Conservation (phyloP, 2,329 filamentous ascomycete species). For the Knufia petricola region DNA sequence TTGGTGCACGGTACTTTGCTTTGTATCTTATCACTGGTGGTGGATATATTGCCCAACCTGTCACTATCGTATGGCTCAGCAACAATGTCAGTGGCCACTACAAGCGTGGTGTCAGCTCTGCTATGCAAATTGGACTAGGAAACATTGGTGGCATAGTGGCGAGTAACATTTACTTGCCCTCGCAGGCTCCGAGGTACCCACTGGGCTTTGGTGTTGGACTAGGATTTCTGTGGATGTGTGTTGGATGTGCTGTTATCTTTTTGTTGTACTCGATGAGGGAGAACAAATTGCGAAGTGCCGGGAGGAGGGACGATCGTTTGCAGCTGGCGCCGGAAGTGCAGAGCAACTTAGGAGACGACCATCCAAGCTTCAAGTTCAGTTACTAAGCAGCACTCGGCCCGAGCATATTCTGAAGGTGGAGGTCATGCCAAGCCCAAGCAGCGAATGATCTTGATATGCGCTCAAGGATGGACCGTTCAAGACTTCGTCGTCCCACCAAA, state of each 20-base stretch:
- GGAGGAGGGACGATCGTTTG: conserved; percentile 23
- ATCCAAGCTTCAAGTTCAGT: conserved; percentile 29
- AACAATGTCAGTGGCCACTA: conserved; percentile 28
- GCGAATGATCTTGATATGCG: too few relatives aligned
- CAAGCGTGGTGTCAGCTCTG: conserved; percentile 25
- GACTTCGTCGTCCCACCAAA: too few relatives aligned
- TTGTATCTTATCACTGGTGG: conserved; percentile 24
- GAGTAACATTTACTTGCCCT: conserved; percentile 32
- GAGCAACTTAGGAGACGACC: conserved; percentile 28
- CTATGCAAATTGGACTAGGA: conserved; percentile 26
- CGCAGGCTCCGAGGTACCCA: conserved; percentile 29
- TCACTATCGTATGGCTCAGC: conserved; percentile 23
- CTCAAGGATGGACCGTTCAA: too few relatives aligned
- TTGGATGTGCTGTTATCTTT: conserved; percentile 25
- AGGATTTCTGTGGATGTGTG: conserved; percentile 29
- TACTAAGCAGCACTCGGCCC: too few relatives aligned
- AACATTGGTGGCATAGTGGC: conserved; percentile 29
- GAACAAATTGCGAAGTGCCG: conserved; percentile 26
- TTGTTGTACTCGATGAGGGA: conserved; percentile 27
- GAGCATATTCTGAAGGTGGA: too few relatives aligned
- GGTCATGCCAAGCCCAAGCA: too few relatives aligned
- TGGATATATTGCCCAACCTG: conserved; percentile 28
- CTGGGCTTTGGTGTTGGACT: conserved; percentile 32
- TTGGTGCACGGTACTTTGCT: conserved; percentile 25
- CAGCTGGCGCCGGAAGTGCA: conserved; percentile 22